Evolutionary conservation across 805 yeast species (phyloP).

Genomic region (Kodamaea kakaduensis): DNA sequence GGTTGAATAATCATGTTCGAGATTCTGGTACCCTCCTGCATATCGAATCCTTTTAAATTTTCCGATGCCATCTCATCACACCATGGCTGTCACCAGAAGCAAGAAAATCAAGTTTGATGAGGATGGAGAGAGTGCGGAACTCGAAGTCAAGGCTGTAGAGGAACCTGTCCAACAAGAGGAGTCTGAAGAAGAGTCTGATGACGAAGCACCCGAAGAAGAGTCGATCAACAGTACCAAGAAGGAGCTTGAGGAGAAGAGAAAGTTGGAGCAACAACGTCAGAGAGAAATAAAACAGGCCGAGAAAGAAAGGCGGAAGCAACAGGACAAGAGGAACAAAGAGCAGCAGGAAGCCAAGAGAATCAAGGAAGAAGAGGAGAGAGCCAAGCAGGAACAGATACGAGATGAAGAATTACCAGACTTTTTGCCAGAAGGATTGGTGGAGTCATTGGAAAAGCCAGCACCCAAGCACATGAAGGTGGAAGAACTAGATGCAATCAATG

Average conservation of each 20-base stretch:
- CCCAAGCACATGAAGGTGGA: slow-evolving; percentile 31
- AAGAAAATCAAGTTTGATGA: slow-evolving; percentile 33
- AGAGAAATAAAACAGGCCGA: slow-evolving; percentile 25
- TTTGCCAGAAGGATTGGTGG: slow-evolving; percentile 39
- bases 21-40: too few species aligned
- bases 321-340: slow-evolving; percentile 28
- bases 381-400: slow-evolving; percentile 1
- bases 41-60: slow-evolving; percentile 1
- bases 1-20: too few species aligned
- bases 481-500: slow-evolving; percentile 31
- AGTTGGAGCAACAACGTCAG: slow-evolving; percentile 19
- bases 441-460: slow-evolving; percentile 17
- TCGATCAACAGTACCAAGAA: slow-evolving; percentile 28
- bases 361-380: slow-evolving; percentile 10
- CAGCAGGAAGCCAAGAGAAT: slow-evolving; percentile 33
- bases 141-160: slow-evolving; percentile 1
- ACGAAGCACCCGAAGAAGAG: slow-evolving; percentile 46
- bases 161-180: slow-evolving; percentile 10
- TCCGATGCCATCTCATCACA: slow-evolving; percentile 3
- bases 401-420: slow-evolving; percentile 34
- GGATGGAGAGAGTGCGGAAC: slow-evolving; percentile 19
- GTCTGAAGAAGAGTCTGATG: slow-evolving; percentile 19
- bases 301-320: slow-evolving; percentile 34
- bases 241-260: slow-evolving; percentile 23
- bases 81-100: slow-evolving; percentile 32